These are phyloP conservation scores for Tylopilus felleus DNA, from an alignment of 768 basidiomycete species.

Conservation along the genomic window DNA sequence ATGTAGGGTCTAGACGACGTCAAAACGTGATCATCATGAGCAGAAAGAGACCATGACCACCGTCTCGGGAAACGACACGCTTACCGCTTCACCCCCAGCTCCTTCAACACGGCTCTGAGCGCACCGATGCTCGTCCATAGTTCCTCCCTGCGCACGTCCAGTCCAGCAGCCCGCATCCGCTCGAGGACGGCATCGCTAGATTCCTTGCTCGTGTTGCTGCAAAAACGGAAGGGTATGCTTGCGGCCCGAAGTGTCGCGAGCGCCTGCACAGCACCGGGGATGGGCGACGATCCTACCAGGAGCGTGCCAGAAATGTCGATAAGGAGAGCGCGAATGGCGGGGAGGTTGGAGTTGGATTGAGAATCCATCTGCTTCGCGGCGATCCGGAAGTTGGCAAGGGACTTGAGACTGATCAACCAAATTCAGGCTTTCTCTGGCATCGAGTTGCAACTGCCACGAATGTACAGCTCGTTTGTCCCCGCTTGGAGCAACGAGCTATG, in stretches of 20 bases:
- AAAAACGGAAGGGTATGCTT: constrained; percentile 43
- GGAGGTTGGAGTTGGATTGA: not conserved
- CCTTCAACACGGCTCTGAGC: constrained; percentile 43
- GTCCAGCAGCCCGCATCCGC: no score
- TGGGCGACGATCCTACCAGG: constrained; percentile 50
- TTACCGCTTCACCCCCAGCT: constrained; percentile 42
- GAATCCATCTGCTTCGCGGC: no score
- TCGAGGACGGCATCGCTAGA: constrained; percentile 32
- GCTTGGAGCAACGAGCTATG: no score
- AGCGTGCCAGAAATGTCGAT: constrained; percentile 71
- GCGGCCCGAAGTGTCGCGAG: constrained; percentile 29
- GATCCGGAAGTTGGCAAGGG: no score
- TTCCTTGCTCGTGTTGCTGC: constrained; percentile 72
- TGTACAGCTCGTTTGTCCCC: no score
- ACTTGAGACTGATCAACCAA: no score
- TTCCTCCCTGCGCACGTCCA: constrained; percentile 29
- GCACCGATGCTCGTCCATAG: constrained; percentile 63
- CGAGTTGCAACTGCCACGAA: no score
- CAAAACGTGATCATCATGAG: not conserved
- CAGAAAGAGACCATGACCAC: no score
- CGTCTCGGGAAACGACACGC: not conserved
- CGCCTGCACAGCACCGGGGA: constrained; percentile 39
- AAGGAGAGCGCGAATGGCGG: constrained; percentile 46
- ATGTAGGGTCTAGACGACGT: constrained; percentile 43
- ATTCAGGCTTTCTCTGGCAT: no score